Evolutionary conservation across 2,329 filamentous ascomycete genomes (phyloP), one percentile per base, ranked within the genome.

Genomic region (Colletotrichum scovillei): DNA sequence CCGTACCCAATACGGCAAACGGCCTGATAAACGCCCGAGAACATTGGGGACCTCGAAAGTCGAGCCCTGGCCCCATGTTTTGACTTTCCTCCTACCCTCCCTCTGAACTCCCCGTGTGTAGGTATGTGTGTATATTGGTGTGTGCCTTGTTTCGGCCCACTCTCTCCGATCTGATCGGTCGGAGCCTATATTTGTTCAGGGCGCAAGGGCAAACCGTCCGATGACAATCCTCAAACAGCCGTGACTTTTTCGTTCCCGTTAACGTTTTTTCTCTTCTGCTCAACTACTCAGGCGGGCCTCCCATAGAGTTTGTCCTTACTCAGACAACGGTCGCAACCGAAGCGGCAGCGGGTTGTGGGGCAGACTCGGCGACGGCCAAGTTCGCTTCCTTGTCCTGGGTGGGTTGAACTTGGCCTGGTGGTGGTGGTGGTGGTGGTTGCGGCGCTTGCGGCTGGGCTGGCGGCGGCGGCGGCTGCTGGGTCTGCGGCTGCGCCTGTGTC

Each of bases 81-180:
- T 26, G 35, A 55, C 46, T 38, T 52, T 35, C 42, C 1, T 32
- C 30, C 19, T 8, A n/a, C 22, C 46, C 62, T 19, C n/a, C 12
- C 46, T 30, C 46, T 58, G 11, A 26, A 26, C 67, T 62, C 42
- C 59, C 26, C 26, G 52, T 62, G 32, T 46, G 35, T 42, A 19
- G 14, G 38, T 42, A 8, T 42, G 5, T 42, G 38, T 42, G 38
- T 42, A 42, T 35, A 9, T 12, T 35, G 38, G 38, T 42, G 16
- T 42, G 38, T 42, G 38, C 38, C 67, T 55, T 65, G 71, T 73
- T 70, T 71, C 71, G 60, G 71, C 38, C 7, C 35, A 30, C 28
- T 49, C 22, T 9, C 68, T 60, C 46, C 62, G 62, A 70, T 71
- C 71, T 60, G 49, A 62, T 73, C 70, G 67, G 70, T 49, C 24